Conservation (phyloP, 495 filamentous ascomycete genomes). For the Coniosporium apollinis region DNA sequence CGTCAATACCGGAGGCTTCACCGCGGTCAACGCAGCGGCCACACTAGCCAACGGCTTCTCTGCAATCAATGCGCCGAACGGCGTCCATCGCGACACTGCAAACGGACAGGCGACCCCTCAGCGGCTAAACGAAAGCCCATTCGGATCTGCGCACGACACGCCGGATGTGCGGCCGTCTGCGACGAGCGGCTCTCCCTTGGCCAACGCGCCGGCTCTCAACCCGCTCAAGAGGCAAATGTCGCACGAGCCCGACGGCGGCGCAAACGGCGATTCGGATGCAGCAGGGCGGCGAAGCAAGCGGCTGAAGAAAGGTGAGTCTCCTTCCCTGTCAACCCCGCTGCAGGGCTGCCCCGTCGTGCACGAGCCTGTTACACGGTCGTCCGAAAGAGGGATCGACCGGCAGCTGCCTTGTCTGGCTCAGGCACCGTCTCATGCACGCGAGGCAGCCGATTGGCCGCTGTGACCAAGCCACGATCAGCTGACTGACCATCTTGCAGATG, state of each 20-base stretch:
- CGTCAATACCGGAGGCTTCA: conserved; percentile 67
- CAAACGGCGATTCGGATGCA: conserved; percentile 45
- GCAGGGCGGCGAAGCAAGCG: conserved; percentile 81
- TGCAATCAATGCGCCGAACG: conserved; percentile 48
- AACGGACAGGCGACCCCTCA: conserved; percentile 29
- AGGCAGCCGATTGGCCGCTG: too few relatives aligned
- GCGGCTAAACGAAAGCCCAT: conserved; percentile 33
- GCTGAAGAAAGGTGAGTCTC: conserved; percentile 66
- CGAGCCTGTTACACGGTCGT: too few relatives aligned
- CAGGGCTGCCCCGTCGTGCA: conserved; percentile 3
- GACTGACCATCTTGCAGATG: too few relatives aligned
- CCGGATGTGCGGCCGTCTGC: conserved; percentile 44
- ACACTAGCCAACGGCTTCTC: conserved; percentile 43
- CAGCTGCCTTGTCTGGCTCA: too few relatives aligned
- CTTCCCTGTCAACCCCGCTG: conserved; percentile 9
- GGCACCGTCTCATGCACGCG: too few relatives aligned
- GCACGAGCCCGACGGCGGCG: conserved; percentile 50
- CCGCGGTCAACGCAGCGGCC: conserved; percentile 25
- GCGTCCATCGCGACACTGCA: conserved; percentile 35
- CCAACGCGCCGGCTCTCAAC: conserved; percentile 40
- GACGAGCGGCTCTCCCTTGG: conserved; percentile 31
- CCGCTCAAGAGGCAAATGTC: conserved; percentile 71
- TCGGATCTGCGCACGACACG: conserved; percentile 36
- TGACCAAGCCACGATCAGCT: too few relatives aligned
- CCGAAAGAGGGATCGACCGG: too few relatives aligned